phyloP scores from a whole-genome alignment of 2,329 filamentous ascomycete species.

The Fusarium burgessii region DNA sequence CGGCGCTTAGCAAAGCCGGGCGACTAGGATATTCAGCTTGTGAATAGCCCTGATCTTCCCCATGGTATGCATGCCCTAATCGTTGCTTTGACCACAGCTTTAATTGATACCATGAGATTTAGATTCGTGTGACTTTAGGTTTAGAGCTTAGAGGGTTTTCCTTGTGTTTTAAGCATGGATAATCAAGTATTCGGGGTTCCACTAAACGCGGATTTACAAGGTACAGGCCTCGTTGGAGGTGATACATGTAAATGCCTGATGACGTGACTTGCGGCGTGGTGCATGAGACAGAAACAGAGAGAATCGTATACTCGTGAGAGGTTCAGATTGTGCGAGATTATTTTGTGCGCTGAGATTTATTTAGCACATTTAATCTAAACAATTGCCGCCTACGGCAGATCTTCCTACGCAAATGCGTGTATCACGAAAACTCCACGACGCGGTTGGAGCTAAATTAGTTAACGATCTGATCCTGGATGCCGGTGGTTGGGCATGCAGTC shows the following conservation, averaged over 20 bases:
- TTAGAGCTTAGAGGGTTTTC: background rate
- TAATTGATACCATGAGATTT: background rate
- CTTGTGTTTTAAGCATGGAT: conserved; percentile 5
- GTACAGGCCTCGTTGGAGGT: background rate
- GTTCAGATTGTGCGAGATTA: background rate
- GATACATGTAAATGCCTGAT: background rate
- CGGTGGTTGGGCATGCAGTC: conserved; percentile 27
- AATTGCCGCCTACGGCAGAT: background rate
- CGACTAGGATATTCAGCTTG: background rate
- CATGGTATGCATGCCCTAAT: background rate
- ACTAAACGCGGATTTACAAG: background rate
- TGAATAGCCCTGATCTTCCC: background rate
- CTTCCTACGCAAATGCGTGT: background rate
- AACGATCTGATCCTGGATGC: conserved; percentile 2
- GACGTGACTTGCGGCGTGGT: background rate
- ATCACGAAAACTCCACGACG: background rate
- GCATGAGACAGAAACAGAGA: background rate
- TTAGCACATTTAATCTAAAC: background rate
- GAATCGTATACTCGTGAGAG: background rate
- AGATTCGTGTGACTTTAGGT: background rate
- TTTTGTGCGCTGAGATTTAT: background rate
- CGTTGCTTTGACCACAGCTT: background rate
- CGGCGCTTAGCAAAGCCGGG: background rate
- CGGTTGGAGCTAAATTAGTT: background rate
- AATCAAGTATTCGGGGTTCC: background rate